Percentiles rank a stretch among this genome's conserved stretches.
Evolutionary conservation across 2,329 filamentous ascomycete genomes (phyloP).

Genomic region (Ceratocystiopsis minuta): DNA sequence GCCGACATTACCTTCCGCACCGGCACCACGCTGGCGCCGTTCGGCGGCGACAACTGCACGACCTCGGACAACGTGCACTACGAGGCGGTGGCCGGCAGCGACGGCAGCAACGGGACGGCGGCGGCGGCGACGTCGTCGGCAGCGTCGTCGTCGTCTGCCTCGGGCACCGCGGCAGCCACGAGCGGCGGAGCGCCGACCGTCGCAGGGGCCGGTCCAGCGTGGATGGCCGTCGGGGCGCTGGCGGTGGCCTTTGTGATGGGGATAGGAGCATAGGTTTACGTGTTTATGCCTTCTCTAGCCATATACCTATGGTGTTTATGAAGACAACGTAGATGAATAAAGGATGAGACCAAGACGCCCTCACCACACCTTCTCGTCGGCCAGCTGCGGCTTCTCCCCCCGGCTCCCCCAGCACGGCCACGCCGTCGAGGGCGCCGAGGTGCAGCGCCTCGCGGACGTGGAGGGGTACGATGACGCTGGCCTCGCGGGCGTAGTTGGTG

Average conservation of each 20-base stretch:
- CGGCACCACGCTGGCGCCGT: constrained; percentile 25
- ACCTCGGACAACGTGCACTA: constrained; percentile 37
- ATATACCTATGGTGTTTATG: no score
- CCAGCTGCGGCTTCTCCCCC: no score
- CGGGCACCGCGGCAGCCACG: no score
- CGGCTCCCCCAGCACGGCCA: background rate
- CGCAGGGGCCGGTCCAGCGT: no score
- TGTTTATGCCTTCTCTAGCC: no score
- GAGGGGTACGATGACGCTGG: constrained; percentile 1
- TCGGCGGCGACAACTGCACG: constrained; percentile 32
- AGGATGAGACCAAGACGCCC: no score
- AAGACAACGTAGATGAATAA: no score
- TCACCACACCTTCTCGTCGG: background rate
- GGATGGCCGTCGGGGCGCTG: no score
- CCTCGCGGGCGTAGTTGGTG: constrained; percentile 4
- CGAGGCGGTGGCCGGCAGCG: constrained; percentile 15
- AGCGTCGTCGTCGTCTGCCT: background rate
- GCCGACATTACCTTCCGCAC: constrained; percentile 51
- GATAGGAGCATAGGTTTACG: no score
- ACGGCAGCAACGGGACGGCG: constrained; percentile 10
- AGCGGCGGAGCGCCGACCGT: no score
- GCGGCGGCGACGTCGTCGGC: background rate
- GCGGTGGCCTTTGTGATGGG: no score
- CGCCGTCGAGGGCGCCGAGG: background rate
- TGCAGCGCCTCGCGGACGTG: constrained; percentile 1